Conservation (phyloP, 352 stramenopile species). For the Phytophthora pistaciae region DNA sequence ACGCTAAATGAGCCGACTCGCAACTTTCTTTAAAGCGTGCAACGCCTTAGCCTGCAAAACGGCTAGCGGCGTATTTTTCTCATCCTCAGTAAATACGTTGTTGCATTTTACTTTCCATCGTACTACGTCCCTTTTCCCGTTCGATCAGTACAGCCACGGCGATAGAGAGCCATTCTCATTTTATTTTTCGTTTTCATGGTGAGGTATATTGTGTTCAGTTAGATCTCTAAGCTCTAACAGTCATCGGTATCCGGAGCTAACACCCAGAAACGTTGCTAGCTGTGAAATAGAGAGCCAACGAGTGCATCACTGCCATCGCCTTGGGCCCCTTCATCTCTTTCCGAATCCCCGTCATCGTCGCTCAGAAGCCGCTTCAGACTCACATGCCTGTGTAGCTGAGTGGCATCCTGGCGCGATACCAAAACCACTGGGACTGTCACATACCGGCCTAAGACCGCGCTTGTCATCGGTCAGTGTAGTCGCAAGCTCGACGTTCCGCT, state of each 20-base stretch:
- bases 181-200: no score
- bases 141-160: conserved; percentile 66
- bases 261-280: no score
- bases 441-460: conserved; percentile 41
- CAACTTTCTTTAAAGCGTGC: no score
- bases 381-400: conserved; percentile 51
- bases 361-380: conserved; percentile 19
- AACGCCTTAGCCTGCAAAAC: no score
- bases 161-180: no score
- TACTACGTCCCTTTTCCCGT: conserved; percentile 10
- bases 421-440: conserved; percentile 79
- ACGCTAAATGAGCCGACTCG: no score
- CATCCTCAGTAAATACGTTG: conserved; percentile 27
- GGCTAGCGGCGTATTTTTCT: neutral
- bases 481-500: conserved; percentile 51
- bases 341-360: conserved; percentile 11
- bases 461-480: conserved; percentile 64
- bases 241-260: no score
- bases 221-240: no score
- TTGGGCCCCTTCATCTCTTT: neutral
- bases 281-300: conserved; percentile 63
- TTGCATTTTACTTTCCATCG: conserved; percentile 37
- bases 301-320: conserved; percentile 26
- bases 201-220: no score
- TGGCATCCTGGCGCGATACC: conserved; percentile 60